These are phyloP conservation scores for Hypoxylon lenormandii DNA, from an alignment of 495 filamentous ascomycete species.

Conservation along the genomic window DNA sequence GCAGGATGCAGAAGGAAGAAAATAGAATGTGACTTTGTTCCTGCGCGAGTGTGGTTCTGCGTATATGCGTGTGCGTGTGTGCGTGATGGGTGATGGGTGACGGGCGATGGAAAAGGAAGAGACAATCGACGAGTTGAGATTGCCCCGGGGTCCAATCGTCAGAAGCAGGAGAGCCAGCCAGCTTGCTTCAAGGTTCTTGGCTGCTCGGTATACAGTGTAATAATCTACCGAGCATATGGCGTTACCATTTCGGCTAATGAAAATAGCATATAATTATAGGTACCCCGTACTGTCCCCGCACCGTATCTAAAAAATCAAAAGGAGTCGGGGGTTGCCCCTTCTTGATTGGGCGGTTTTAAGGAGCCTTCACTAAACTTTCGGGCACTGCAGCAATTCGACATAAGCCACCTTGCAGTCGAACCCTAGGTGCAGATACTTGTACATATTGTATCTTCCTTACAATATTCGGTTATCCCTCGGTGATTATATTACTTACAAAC, in stretches of 20 bases:
- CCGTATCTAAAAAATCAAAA: slow-evolving; percentile 33
- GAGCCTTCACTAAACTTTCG: slow-evolving; percentile 21
- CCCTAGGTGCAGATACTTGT: no score
- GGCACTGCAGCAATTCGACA: not conserved
- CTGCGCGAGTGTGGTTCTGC: not conserved
- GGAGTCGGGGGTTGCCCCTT: slow-evolving; percentile 23
- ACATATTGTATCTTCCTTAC: no score
- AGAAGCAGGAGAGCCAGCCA: slow-evolving; percentile 37
- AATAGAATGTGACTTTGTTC: slow-evolving; percentile 24
- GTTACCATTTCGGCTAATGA: slow-evolving; percentile 28
- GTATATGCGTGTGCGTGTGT: slow-evolving; percentile 10
- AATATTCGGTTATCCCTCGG: no score
- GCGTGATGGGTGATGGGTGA: no score
- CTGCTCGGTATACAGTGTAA: slow-evolving; percentile 22
- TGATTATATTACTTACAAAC: no score
- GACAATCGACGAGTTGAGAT: slow-evolving; percentile 28
- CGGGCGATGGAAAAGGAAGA: slow-evolving; percentile 27
- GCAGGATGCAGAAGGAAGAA: slow-evolving; percentile 20
- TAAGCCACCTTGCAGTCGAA: no score
- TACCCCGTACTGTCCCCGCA: slow-evolving; percentile 24
- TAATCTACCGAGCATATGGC: slow-evolving; percentile 12
- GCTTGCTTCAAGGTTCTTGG: slow-evolving; percentile 23
- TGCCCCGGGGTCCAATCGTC: slow-evolving; percentile 28
- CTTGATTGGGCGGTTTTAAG: slow-evolving; percentile 19
- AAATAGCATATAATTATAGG: not conserved